Evolutionary conservation across 495 filamentous ascomycete genomes (phyloP), one percentile per base, ranked within the genome.

Genomic region (Endocarpon pusillum): DNA sequence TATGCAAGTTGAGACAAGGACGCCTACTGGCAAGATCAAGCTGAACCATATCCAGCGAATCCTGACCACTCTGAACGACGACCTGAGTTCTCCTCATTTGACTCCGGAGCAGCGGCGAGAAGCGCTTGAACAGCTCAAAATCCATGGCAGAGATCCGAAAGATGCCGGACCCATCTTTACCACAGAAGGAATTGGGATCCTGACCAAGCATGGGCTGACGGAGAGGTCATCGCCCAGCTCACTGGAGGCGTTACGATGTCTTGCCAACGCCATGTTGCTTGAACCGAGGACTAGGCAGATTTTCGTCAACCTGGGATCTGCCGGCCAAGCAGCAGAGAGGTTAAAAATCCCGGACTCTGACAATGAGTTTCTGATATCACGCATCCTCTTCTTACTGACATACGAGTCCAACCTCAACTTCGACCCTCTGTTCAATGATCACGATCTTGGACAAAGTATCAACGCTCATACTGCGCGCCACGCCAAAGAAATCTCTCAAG

Each of bases 221-320:
- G 47, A 51, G 4, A 62, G 75, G 33, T 72, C 67, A 5, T 37
- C 58, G 0, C 62, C 67, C 3, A 69, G 76, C 2, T 80, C 81
- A 4, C 72, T 71, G 33, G 74, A 84, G 46, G 89, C 86, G 3
- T 55, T 94, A 20, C 71, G 84, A 37, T 83, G 83, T 42, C 60
- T 96, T 18, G 89, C 85, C 37, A 97, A 97, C 55, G 70, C 84
- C 3, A 57, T 96, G 21, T 58, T 94, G 3, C 63, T 96, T 10
- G 65, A 72, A 32, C 48, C 61, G 9, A 62, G 71, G 29, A 78
- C 78, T 29, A 70, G 91, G 20, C 81, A 91, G 49, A 62, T 73
- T 22, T 80, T 94, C 41, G 78, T 86, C 1, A 74, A 91, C 49
- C 57, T 81, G n/a, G 80, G 75, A 6, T 81, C 70, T 42, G 75